Evolutionary conservation across 495 filamentous ascomycete genomes (phyloP).

Genomic region (Symbiotaphrina buchneri): DNA sequence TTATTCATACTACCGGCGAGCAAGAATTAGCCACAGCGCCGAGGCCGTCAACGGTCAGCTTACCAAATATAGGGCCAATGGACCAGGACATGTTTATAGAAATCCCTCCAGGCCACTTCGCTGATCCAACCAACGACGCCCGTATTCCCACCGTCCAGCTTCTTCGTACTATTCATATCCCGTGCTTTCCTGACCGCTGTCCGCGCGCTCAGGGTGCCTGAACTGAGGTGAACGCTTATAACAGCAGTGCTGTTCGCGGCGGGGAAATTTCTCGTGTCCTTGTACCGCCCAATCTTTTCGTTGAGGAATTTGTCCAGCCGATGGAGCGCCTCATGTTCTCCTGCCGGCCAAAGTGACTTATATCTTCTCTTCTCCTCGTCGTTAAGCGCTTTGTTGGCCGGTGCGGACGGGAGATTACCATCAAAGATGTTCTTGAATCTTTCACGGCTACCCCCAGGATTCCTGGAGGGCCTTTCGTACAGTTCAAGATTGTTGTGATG

Average conservation of each 20-base stretch:
- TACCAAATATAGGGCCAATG: constrained; percentile 81
- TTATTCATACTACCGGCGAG: constrained; percentile 53
- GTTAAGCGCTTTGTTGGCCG: constrained; percentile 38
- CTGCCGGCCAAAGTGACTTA: constrained; percentile 46
- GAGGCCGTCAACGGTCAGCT: constrained; percentile 6
- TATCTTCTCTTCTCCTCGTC: constrained; percentile 34
- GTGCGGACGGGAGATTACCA: constrained; percentile 33
- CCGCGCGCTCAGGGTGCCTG: constrained; percentile 55
- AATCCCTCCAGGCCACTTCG: constrained; percentile 82
- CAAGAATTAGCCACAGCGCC: not conserved
- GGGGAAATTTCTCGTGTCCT: constrained; percentile 35
- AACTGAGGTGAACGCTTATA: constrained; percentile 59
- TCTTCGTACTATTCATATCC: constrained; percentile 41
- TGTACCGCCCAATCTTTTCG: constrained; percentile 37
- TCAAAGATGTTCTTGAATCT: constrained; percentile 37
- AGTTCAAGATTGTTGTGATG: constrained; percentile 40
- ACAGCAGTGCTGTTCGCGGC: constrained; percentile 38
- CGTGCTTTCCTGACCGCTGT: constrained; percentile 47
- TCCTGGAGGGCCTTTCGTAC: constrained; percentile 33
- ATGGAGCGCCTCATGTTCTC: constrained; percentile 49
- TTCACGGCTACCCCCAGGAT: constrained; percentile 29
- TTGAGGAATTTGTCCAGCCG: constrained; percentile 50
- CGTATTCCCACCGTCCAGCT: constrained; percentile 40
- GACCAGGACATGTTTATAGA: constrained; percentile 73
- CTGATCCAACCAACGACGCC: constrained; percentile 64